Evolutionary conservation across 768 basidiomycete genomes (phyloP), one percentile per base, ranked within the genome.

Genomic region (Leccinum variicolor): DNA sequence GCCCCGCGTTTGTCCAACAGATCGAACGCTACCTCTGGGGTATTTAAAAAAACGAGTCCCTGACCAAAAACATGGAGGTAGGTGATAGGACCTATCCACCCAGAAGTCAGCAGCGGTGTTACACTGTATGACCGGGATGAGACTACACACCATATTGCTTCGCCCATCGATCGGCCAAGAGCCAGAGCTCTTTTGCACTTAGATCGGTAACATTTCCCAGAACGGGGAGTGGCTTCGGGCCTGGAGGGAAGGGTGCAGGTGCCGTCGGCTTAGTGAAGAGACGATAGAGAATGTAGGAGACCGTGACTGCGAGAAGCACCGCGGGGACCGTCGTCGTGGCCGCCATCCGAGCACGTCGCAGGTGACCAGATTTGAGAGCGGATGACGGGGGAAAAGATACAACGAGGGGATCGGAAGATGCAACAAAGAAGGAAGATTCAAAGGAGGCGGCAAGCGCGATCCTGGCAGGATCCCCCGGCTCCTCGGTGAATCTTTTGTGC

Each of bases 1-100:
- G 80, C 74, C 7, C 88, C 86, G 29, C 83, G 80, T 65, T 82
- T 86, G 55, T 91, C 89, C 61, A 92, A 73, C 55, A 92, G 71
- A 34, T 90, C 89, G 39, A 76, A 74, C 0, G 79, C 81, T 0
- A 78, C 84, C 36, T 86, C 79, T 7, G 79, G 77, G 33, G 80
- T 81, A 70, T 84, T 87, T 52, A 90, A 64, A 71, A 91, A 86
- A 29, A 90, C 75, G 33, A 92, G 79, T 2, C 82, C 80, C 58
- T 88, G 82, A 0, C 87, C 86, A 49, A 87, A 76, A 23, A 88
- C 71, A 62, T 85, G 84, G 34, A 90, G 69, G 64, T 87, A 84
- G 0, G 84, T 82, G 63, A 90, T 73, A 49, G 80, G 81, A 50
- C 89, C 89, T 62, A 53, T 49, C 14, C 2, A 29, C 25, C 48